phyloP scores from a whole-genome alignment of 1,284 basidiomycete genomes.

The Ganoderma leucocontextum region DNA sequence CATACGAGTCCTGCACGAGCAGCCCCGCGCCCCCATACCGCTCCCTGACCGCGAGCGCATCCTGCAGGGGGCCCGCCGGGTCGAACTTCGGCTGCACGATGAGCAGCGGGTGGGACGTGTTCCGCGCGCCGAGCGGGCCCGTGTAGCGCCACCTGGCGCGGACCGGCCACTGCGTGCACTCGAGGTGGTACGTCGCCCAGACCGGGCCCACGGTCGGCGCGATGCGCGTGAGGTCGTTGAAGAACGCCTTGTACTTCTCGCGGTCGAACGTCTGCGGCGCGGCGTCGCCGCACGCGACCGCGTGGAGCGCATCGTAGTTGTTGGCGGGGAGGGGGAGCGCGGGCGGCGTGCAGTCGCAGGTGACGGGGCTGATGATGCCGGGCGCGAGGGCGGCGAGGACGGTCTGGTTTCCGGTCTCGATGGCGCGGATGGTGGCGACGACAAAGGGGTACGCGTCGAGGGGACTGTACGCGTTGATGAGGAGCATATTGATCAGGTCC shows the following conservation, averaged over 20 bases:
- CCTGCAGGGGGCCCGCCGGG: slow-evolving; percentile 31
- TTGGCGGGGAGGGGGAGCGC: slow-evolving; percentile 15
- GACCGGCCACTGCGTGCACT: slow-evolving; percentile 31
- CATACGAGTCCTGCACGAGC: slow-evolving; percentile 31
- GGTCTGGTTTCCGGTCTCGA: slow-evolving; percentile 46
- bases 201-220: slow-evolving; percentile 43
- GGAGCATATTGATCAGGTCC: slow-evolving; percentile 39
- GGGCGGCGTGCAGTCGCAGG: slow-evolving; percentile 44
- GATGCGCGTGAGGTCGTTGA: slow-evolving; percentile 45
- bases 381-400: slow-evolving; percentile 39
- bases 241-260: slow-evolving; percentile 11
- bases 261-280: slow-evolving; percentile 38
- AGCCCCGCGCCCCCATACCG: slow-evolving; percentile 32
- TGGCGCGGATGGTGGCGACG: slow-evolving; percentile 47
- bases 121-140: slow-evolving; percentile 30
- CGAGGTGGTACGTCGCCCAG: slow-evolving; percentile 25
- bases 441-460: slow-evolving; percentile 43
- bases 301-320: slow-evolving; percentile 39
- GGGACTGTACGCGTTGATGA: slow-evolving; percentile 47
- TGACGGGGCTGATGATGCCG: slow-evolving; percentile 24
- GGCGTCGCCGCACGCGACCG: slow-evolving; percentile 53
- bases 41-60: slow-evolving; percentile 28
- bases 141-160: slow-evolving; percentile 30
- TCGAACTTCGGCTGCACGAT: slow-evolving; percentile 32
- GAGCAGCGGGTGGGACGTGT: slow-evolving; percentile 41